phyloP scores from a whole-genome alignment of 768 basidiomycete genomes.

The Cystofilobasidium capitatum region DNA sequence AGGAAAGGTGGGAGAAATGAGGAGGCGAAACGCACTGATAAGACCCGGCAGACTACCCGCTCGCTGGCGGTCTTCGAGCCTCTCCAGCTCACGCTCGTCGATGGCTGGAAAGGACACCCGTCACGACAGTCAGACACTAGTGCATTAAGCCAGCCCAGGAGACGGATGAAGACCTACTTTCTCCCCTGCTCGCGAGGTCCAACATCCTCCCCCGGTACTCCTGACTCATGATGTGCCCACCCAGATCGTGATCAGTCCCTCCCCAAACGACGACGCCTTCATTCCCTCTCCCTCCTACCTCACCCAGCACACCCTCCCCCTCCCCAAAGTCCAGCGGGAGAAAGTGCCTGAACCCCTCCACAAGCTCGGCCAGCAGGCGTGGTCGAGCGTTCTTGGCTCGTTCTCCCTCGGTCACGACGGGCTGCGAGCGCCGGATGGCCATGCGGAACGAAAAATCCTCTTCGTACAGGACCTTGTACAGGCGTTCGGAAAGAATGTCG shows the following conservation, averaged over 20 bases:
- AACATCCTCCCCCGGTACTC: slow-evolving; percentile 8
- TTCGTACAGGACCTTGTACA: slow-evolving; percentile 13
- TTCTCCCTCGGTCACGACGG: background rate
- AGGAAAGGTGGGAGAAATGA: background rate
- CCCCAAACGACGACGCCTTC: background rate
- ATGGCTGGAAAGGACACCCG: background rate
- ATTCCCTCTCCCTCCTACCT: background rate
- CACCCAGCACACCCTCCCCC: slow-evolving; percentile 1
- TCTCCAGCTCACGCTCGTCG: background rate
- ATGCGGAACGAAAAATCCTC: slow-evolving; percentile 3
- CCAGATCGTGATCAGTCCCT: slow-evolving; percentile 15
- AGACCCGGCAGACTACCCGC: background rate
- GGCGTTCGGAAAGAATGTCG: slow-evolving; percentile 21
- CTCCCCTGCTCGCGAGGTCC: background rate
- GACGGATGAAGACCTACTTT: slow-evolving; percentile 5
- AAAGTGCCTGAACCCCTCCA: slow-evolving; percentile 9
- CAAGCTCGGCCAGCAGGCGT: background rate
- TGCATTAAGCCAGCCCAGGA: no score
- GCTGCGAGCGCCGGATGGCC: background rate
- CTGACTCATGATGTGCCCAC: slow-evolving; percentile 16
- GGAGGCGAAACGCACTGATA: background rate
- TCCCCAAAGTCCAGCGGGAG: slow-evolving; percentile 13
- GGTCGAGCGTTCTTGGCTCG: background rate
- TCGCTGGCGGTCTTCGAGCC: background rate
- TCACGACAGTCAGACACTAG: no score